Conservation (phyloP, 768 basidiomycete species). For the Fomitopsis pulvina region DNA sequence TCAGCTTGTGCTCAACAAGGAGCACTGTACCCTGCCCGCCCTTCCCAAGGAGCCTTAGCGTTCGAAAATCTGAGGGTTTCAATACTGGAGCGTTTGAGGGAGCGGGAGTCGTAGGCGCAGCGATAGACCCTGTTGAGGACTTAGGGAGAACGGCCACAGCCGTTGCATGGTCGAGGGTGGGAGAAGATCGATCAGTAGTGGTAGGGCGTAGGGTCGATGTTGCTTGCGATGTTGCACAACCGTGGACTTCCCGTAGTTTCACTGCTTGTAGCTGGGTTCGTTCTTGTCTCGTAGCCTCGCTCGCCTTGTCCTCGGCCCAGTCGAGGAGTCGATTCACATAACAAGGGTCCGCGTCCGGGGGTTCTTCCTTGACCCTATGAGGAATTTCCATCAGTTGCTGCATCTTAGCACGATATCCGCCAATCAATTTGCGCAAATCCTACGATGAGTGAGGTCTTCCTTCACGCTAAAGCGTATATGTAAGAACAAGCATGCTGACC, state of each 20-base stretch:
- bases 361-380: not conserved
- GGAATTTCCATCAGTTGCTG: too few species aligned
- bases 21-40: constrained; percentile 19
- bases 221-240: too few species aligned
- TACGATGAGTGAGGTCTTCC: too few species aligned
- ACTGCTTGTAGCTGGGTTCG: too few species aligned
- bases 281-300: not conserved
- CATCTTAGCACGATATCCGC: too few species aligned
- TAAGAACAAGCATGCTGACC: too few species aligned
- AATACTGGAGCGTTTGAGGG: too few species aligned
- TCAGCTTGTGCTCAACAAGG: constrained; percentile 17
- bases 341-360: not conserved
- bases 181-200: too few species aligned
- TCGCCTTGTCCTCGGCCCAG: not conserved
- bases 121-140: not conserved
- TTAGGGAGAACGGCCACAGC: not conserved
- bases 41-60: constrained; percentile 15
- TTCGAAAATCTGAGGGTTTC: constrained; percentile 20
- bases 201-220: too few species aligned
- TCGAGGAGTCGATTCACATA: not conserved
- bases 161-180: not conserved
- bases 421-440: too few species aligned
- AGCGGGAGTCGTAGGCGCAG: not conserved
- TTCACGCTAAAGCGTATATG: too few species aligned
- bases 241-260: too few species aligned